phyloP scores from a whole-genome alignment of 208 protist species.

The Leishmania braziliensis region DNA sequence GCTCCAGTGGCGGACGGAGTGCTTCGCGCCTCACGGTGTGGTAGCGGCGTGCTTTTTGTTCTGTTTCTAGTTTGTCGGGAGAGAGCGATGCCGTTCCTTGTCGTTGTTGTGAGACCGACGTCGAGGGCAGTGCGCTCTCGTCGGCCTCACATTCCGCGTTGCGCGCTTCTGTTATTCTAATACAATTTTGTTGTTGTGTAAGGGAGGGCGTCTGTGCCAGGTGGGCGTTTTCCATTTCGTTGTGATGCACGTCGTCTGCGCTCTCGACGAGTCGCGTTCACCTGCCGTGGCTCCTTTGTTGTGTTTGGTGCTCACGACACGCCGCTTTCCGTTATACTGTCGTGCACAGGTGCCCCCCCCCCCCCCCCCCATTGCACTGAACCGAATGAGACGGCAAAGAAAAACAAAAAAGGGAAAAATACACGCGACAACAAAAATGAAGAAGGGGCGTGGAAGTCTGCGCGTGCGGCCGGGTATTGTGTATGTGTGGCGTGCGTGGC shows the following conservation, averaged over 20 bases:
- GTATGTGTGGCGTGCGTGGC: neutral
- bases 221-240: neutral
- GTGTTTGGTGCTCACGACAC: neutral
- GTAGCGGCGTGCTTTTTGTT: neutral
- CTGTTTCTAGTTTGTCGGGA: neutral
- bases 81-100: neutral
- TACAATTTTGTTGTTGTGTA: no score
- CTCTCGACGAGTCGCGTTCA: neutral
- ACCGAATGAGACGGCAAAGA: no score
- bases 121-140: neutral
- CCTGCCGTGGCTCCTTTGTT: neutral
- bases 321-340: neutral
- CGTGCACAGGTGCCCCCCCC: no score
- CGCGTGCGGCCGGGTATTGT: neutral
- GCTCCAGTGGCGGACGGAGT: neutral
- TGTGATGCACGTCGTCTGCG: neutral
- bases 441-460: neutral
- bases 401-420: neutral
- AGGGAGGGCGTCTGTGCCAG: no score
- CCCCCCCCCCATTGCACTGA: no score
- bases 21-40: neutral
- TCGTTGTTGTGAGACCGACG: neutral
- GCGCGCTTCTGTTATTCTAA: neutral
- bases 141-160: no score
- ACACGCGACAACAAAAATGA: neutral